Evolutionary conservation across 2,329 filamentous ascomycete species (phyloP).

Genomic region (Verticillium nonalfalfae): DNA sequence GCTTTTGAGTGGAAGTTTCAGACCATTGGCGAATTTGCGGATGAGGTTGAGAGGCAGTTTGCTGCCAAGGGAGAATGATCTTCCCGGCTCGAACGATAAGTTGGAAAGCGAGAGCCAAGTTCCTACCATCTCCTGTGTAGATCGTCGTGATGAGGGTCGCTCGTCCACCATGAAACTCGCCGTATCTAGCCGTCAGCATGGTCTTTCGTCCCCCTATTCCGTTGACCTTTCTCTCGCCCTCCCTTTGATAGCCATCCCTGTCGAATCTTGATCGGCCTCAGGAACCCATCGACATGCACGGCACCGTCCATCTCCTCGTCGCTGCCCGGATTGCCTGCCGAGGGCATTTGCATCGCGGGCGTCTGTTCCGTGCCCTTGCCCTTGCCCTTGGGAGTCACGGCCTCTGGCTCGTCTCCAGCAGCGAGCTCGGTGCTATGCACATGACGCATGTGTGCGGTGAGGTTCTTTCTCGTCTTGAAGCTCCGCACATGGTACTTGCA

Average conservation of each 20-base stretch:
- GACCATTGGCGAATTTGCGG: conserved; percentile 54
- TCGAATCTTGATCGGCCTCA: conserved; percentile 46
- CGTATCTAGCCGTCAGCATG: neutral
- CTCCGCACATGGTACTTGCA: conserved; percentile 1
- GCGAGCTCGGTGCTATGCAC: conserved; percentile 30
- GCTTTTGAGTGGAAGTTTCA: conserved; percentile 51
- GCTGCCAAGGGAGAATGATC: neutral
- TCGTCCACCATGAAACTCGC: neutral
- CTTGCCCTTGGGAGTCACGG: neutral
- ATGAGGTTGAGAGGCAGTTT: conserved; percentile 36
- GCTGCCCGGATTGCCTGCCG: conserved; percentile 22
- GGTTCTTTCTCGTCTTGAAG: conserved; percentile 17
- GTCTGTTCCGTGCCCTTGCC: neutral
- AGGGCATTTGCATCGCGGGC: conserved; percentile 8
- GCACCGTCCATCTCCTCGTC: conserved; percentile 53
- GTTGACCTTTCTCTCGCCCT: conserved; percentile 19
- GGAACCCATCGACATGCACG: conserved; percentile 63
- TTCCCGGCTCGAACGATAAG: neutral
- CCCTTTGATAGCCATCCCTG: conserved; percentile 36
- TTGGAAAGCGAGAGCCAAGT: neutral
- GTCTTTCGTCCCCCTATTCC: neutral
- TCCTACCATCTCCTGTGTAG: no score
- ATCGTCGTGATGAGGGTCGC: no score
- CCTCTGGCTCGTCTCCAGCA: conserved; percentile 12
- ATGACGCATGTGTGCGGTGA: conserved; percentile 28